Conservation (phyloP, 192 early-diverging fungal species). For the Diversispora eburnea region DNA sequence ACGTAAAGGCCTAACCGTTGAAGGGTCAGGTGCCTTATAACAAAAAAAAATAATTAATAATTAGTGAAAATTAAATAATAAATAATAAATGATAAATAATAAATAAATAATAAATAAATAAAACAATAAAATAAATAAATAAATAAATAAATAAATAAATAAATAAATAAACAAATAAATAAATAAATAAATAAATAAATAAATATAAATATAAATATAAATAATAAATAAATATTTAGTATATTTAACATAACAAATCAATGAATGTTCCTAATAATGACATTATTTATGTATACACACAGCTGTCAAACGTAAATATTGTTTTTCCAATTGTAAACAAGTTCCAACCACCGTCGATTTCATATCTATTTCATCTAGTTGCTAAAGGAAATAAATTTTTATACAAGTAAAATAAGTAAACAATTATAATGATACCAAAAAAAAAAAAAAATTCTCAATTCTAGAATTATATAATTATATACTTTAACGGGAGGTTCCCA, state of each 20-base stretch:
- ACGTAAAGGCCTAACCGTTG: conserved; percentile 85
- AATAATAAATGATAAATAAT: background rate
- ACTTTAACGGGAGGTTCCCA: conserved; percentile 5
- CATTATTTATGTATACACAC: conserved; percentile 39
- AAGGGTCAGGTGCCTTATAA: conserved; percentile 80
- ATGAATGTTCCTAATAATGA: background rate
- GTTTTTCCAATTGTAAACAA: conserved; percentile 80
- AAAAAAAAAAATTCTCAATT: conserved; percentile 22
- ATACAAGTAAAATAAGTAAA: background rate
- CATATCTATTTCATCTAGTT: conserved; percentile 54
- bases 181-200: too few relatives aligned
- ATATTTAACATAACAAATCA: too few relatives aligned
- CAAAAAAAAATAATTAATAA: conserved; percentile 17
- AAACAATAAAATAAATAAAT: too few relatives aligned
- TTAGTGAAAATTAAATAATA: too few relatives aligned
- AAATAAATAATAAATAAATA: background rate
- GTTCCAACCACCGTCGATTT: conserved; percentile 90
- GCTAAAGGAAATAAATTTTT: background rate
- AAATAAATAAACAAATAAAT: too few relatives aligned
- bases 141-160: too few relatives aligned
- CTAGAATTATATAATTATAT: conserved; percentile 17
- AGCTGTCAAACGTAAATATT: conserved; percentile 88
- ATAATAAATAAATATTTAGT: too few relatives aligned
- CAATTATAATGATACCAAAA: background rate
- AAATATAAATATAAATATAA: too few relatives aligned